Conservation (phyloP, 768 basidiomycete species). For the Lyophyllum decastes region DNA sequence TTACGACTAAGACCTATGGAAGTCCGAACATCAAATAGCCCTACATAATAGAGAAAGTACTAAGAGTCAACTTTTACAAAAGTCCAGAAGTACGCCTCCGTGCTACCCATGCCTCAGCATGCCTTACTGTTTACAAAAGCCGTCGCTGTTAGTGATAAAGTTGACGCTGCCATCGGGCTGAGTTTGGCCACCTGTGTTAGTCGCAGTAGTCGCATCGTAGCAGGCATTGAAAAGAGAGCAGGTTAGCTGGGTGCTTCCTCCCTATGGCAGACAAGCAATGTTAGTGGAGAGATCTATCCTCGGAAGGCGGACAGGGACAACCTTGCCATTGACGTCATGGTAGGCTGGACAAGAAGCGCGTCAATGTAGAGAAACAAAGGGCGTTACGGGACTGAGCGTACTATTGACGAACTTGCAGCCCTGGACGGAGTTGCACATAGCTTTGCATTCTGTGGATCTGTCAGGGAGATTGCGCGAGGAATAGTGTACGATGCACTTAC, state of each 20-base stretch:
- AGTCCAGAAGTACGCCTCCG: background rate
- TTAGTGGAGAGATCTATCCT: constrained; percentile 1
- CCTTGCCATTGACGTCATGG: constrained; percentile 49
- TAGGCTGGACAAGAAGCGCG: constrained; percentile 31
- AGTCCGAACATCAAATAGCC: background rate
- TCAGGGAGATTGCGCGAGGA: background rate
- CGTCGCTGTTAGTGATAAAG: constrained; percentile 42
- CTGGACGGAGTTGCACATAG: constrained; percentile 42
- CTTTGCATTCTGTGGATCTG: constrained; percentile 36
- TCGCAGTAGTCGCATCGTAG: constrained; percentile 36
- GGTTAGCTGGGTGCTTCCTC: constrained; percentile 43
- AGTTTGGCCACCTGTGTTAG: constrained; percentile 43
- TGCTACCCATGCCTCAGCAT: background rate
- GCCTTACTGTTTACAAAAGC: constrained; percentile 36
- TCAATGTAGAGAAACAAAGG: background rate
- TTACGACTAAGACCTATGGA: background rate
- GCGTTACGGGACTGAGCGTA: constrained; percentile 21
- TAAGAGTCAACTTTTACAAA: background rate
- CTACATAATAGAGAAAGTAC: background rate
- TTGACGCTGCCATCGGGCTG: constrained; percentile 42
- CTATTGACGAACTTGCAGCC: constrained; percentile 47
- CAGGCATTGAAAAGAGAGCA: constrained; percentile 43
- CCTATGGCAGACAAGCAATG: constrained; percentile 19
- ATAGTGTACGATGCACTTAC: constrained; percentile 23
- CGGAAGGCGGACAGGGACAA: constrained; percentile 1